Base-by-base conservation (phyloP, 805 yeast genomes). In the Wickerhamomyces sydowiorum region DNA sequence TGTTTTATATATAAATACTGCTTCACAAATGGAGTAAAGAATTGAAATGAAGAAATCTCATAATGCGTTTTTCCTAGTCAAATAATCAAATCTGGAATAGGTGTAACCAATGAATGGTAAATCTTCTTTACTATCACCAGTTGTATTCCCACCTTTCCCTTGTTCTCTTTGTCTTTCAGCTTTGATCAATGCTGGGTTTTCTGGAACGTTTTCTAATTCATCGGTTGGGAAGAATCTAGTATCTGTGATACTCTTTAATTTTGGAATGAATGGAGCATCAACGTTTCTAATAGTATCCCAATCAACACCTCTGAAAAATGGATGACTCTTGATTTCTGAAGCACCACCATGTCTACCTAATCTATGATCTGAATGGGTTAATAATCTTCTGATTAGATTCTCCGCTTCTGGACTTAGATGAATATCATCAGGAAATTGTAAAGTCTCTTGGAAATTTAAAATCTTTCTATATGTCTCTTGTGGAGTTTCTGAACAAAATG, bases 201-300 rank as follows among this genome's bases (percentile, higher is more conserved):
- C 97, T 2, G 98, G 96, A 39, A 91, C 89, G 56, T 86, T 87
- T 62, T 91, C 96, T 56, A 91, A 71, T 59, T 91, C 99, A 61
- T 91, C 98, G 2, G 96, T 88, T 33, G 99, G 98, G 88, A 93
- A 93, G 70, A 91, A 91, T 53, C 97, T 75, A 0, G 99, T 93
- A 62, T 93, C 99, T 6, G 98, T 91, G 46, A 91, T 84, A 12
- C 95, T 84, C 52, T 89, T 78, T 58, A 93, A 73, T 58, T 88
- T 86, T 7, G 99, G 99, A 20, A 93, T 86, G 65, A 93, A 93
- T 35, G 99, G 99, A 2, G 99, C 96, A 40, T 81, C 76, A 45
- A 81, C 75, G 22, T 66, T 67, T 54, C 96, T 74, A 48, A 93
- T 66, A 2, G 68, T 66, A 18, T 75, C 77, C 88, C 96, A 91